Conservation (phyloP, 495 filamentous ascomycete genomes). For the Neurospora sp. region DNA sequence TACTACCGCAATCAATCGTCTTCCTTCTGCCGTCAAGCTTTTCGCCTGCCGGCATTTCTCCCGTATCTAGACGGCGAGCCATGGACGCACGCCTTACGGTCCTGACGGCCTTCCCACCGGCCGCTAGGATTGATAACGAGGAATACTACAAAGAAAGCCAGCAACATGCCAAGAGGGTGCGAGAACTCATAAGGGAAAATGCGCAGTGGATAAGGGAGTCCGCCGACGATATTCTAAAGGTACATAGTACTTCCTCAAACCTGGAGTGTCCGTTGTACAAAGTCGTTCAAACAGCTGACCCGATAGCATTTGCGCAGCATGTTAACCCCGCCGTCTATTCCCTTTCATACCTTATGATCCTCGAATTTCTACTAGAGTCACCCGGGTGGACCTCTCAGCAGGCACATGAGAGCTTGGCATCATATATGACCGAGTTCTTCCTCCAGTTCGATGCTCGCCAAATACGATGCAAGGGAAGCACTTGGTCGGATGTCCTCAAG, state of each 20-base stretch:
- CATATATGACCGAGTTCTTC: slow-evolving; percentile 29
- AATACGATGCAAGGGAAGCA: slow-evolving; percentile 30
- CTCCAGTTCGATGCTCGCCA: slow-evolving; percentile 35
- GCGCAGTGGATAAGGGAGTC: slow-evolving; percentile 6
- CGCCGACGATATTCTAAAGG: slow-evolving; percentile 23
- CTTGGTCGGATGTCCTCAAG: slow-evolving; percentile 21
- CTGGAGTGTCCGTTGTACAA: background rate
- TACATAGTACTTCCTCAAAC: slow-evolving; percentile 1
- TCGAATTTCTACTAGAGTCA: slow-evolving; percentile 18
- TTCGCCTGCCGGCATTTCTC: background rate
- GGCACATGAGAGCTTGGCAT: slow-evolving; percentile 17
- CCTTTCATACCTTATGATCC: slow-evolving; percentile 33
- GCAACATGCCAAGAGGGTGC: slow-evolving; percentile 23
- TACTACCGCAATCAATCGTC: background rate
- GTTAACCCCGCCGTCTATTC: slow-evolving; percentile 32
- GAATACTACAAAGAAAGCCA: slow-evolving; percentile 19
- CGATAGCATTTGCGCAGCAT: slow-evolving; percentile 15
- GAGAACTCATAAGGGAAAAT: slow-evolving; percentile 22
- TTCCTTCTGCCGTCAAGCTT: background rate
- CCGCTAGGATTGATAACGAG: slow-evolving; percentile 9
- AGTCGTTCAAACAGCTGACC: background rate
- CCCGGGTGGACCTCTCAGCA: slow-evolving; percentile 7
- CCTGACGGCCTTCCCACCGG: slow-evolving; percentile 32
- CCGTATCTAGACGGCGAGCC: background rate
- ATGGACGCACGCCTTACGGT: slow-evolving; percentile 30